Conservation (phyloP, 345 rosid species). For the Geranium brycei region DNA sequence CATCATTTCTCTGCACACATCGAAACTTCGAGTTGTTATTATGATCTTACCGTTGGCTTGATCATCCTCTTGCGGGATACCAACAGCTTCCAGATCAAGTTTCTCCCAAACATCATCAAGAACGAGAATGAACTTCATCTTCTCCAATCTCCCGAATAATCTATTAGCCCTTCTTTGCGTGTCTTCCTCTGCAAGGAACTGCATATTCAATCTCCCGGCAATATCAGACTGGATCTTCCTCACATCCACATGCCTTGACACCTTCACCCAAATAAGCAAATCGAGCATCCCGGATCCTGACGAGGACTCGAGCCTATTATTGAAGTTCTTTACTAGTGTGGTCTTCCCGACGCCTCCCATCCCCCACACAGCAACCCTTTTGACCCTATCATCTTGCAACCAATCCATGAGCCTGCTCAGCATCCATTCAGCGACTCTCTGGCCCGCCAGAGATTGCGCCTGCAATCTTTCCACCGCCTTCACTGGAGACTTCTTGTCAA, state of each 20-base stretch:
- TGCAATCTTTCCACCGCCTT: conserved; percentile 17
- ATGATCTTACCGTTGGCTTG: conserved; percentile 13
- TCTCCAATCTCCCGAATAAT: conserved; percentile 7
- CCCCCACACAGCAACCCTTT: conserved; percentile 18
- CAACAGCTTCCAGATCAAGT: conserved; percentile 14
- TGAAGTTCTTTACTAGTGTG: conserved; percentile 17
- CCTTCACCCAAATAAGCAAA: conserved; percentile 19
- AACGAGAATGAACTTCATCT: conserved; percentile 14
- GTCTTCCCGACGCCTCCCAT: conserved; percentile 25
- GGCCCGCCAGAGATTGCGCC: conserved; percentile 20
- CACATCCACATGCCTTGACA: conserved; percentile 12
- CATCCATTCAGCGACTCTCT: conserved; percentile 15
- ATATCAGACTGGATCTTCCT: conserved; percentile 9
- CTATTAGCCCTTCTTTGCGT: conserved; percentile 11
- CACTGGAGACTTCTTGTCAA: conserved; percentile 15
- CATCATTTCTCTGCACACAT: conserved; percentile 19
- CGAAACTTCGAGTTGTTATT: conserved; percentile 13
- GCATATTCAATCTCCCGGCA: conserved; percentile 18
- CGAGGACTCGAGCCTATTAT: conserved; percentile 9
- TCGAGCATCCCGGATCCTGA: conserved; percentile 3
- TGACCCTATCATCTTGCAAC: conserved; percentile 6
- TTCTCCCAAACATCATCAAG: conserved; percentile 23
- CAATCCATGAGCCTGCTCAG: conserved; percentile 9
- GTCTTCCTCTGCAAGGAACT: conserved; percentile 9
- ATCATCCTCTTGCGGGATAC: conserved; percentile 13